These are phyloP conservation scores for Fusarium sp. DNA, from an alignment of 2,329 filamentous ascomycete species.

Conservation along the genomic window DNA sequence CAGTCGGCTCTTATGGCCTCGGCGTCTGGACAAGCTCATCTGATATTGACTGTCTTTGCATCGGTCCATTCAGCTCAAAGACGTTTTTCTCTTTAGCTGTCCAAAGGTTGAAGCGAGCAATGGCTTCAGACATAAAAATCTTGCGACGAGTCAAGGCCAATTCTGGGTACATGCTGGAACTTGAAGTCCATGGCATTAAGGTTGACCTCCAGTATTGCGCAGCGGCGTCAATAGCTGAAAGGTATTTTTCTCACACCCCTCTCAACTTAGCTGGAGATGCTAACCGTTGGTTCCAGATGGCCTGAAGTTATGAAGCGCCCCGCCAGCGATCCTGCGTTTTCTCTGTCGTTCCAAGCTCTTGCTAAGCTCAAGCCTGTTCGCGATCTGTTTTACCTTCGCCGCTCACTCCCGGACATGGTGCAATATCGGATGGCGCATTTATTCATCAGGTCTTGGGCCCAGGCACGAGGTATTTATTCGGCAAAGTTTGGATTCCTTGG, in stretches of 20 bases:
- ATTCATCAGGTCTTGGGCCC: slow-evolving; percentile 73
- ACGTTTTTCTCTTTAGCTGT: slow-evolving; percentile 72
- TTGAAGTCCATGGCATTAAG: slow-evolving; percentile 69
- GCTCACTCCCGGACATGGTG: slow-evolving; percentile 70
- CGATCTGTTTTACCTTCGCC: slow-evolving; percentile 71
- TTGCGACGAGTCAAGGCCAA: slow-evolving; percentile 70
- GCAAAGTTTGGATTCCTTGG: slow-evolving; percentile 75
- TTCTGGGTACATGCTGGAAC: slow-evolving; percentile 74
- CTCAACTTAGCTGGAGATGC: neutral
- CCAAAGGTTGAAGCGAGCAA: slow-evolving; percentile 65
- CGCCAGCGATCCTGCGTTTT: slow-evolving; percentile 66
- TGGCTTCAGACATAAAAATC: slow-evolving; percentile 60
- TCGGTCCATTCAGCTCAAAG: slow-evolving; percentile 71
- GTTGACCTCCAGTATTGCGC: slow-evolving; percentile 77
- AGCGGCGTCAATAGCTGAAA: slow-evolving; percentile 67
- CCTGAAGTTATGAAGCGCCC: slow-evolving; percentile 63
- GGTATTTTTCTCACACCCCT: slow-evolving; percentile 45
- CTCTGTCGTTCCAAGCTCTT: slow-evolving; percentile 67
- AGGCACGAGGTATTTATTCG: slow-evolving; percentile 72
- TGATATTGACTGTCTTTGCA: slow-evolving; percentile 75
- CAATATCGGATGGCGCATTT: slow-evolving; percentile 71
- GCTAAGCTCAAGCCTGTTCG: slow-evolving; percentile 74
- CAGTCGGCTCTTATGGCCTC: slow-evolving; percentile 76
- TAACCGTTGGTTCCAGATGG: slow-evolving; percentile 53
- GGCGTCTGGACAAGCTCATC: slow-evolving; percentile 72